Evolutionary conservation across 202 grass and related monocot species (phyloP), one percentile per base, ranked within the genome.

Genomic region (Alloteropsis angusta): DNA sequence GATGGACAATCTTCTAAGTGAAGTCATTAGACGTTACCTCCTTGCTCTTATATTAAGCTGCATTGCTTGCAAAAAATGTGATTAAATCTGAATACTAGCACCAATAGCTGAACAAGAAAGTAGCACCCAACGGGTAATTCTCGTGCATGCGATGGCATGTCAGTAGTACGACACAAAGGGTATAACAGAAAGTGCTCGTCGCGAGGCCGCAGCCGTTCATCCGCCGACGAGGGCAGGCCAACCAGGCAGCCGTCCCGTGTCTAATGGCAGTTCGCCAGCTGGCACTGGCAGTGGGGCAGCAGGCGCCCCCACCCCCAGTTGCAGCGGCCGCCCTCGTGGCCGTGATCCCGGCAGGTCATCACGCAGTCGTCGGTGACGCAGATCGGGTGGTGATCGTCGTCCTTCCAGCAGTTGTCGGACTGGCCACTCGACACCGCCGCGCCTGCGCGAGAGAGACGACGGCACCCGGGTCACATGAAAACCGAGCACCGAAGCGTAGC

Each of bases 271-370:
- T 73, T 8, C 5, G 41, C 8, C 44, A 12, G 0, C 32, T 53
- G 23, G 62, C 77, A 62, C 53, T 76, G 18, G 54, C 84, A 81
- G 53, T n/a, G 0, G 32, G 53, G 77, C 23, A 71, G 35, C 1
- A 60, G 9, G 21, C 5, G 19, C 48, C 23, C n/a, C 16, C 17
- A 69, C 0, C 0, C 13, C 45, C 44, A 60, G 36, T 36, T 54
- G 67, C 74, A 83, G 13, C 30, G 66, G 30, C 80, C 74, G 32
- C 83, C 74, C 6, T 15, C 9, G 41, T 78, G 36, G 59, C 74
- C 68, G 43, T 36, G 32, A 12, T 23, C 34, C n/a, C 12, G 36
- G 80, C 74, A 87, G 14, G 59, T 77, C 15, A 1, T 22, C 30
- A 0, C 25, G 50, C 74, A 83, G 9, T 37, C 37, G 0, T 0